phyloP scores from a whole-genome alignment of 768 basidiomycete genomes.

The Amanita pallidorosea region DNA sequence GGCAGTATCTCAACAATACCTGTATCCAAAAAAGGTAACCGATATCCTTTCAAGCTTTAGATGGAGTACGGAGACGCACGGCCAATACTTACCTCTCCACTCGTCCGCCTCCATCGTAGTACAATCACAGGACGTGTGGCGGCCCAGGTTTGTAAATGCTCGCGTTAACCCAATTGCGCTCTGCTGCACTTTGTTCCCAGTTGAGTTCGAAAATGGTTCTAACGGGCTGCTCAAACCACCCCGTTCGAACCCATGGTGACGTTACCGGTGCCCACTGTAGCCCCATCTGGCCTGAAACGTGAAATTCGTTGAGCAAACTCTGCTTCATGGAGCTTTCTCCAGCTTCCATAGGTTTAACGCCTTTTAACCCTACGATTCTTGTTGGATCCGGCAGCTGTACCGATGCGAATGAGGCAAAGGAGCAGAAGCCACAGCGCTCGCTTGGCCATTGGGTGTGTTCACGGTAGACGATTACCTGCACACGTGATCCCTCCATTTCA shows the following conservation, averaged over 20 bases:
- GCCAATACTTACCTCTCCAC: slow-evolving; percentile 49
- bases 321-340: slow-evolving; percentile 1
- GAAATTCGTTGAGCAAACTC: not conserved
- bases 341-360: slow-evolving; percentile 5
- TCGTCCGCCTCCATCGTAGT: slow-evolving; percentile 88
- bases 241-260: slow-evolving; percentile 16
- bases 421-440: slow-evolving; percentile 3
- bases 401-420: not conserved
- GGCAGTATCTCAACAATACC: slow-evolving; percentile 78
- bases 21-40: slow-evolving; percentile 54
- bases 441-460: too few relatives aligned
- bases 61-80: not conserved
- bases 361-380: not conserved
- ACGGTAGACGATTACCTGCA: too few relatives aligned
- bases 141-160: slow-evolving; percentile 64
- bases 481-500: too few relatives aligned
- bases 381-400: not conserved
- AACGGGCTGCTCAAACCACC: slow-evolving; percentile 79
- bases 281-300: not conserved
- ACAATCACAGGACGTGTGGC: slow-evolving; percentile 80
- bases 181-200: slow-evolving; percentile 51
- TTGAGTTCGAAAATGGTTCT: slow-evolving; percentile 59
- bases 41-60: slow-evolving; percentile 20
- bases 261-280: too few relatives aligned
- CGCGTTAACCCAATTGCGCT: slow-evolving; percentile 89